Base-by-base conservation (phyloP, 352 stramenopile genomes). In the Pythium aristosporum region DNA sequence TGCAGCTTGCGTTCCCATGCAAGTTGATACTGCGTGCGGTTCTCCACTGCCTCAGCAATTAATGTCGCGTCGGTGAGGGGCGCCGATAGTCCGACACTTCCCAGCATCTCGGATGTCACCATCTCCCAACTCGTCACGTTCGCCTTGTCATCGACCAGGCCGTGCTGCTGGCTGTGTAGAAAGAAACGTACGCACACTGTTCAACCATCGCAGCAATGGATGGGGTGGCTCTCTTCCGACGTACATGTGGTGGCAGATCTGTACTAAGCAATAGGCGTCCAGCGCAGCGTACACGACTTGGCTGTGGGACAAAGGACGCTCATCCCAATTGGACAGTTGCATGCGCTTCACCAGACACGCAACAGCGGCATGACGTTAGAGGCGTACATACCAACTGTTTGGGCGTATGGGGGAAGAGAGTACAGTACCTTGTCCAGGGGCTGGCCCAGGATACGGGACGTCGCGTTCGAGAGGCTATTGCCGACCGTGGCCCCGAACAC, bases 241-340 rank as follows among this genome's bases (percentile, higher is more conserved):
- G 67, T 68, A 88, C 76, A 89, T 74, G 20, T 72, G 72, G 18
- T 73, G n/a, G 21, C 71, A 57, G 34, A 90, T 87, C 60, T 82
- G 71, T 16, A 89, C 61, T 9, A 92, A 68, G 32, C 77, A 88
- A 41, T 69, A 77, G 0, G 83, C 83, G 57, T 92, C 83, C 25
- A 92, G 59, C 7, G 83, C 80, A 21, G 83, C 80, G 34, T 92
- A 92, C 0, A 77, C 57, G 11, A 79, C 44, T 68, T 92, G 83
- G 13, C 36, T 51, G 20, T 55, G 30, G 3, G 79, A 82, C 20
- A 92, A 65, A 11, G 83, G 83, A 10, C 83, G 80, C 2, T 64
- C 65, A 42, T 89, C 77, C 78, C 80, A 89, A 44, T 89, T 87
- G 1, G 80, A 89, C 28, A 89, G 70, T 73, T 89, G 80, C 78